Base-by-base conservation (phyloP, 139 green algal genomes). In the Chlorella ohadii region DNA sequence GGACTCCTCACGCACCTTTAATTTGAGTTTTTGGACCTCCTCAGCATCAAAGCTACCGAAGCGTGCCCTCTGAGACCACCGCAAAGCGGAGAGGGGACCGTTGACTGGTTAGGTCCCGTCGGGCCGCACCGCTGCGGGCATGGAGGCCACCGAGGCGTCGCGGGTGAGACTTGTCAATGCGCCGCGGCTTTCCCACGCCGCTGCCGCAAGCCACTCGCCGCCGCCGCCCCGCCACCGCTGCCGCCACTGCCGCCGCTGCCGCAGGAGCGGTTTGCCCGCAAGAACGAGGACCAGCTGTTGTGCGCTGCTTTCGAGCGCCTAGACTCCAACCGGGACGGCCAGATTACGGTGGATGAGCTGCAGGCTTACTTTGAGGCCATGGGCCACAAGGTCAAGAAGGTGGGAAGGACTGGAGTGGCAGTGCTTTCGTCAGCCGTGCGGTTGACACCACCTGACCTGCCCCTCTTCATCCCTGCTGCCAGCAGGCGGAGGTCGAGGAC, bases 281-380 rank as follows among this genome's bases (percentile, higher is more conserved):
- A 96, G 70, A 96, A 96, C 70, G 94, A 98, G 84, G 92, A 91
- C 36, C 94, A 93, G 38, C 94, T 97, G 38, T 88, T 98, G 19
- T 87, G 89, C 17, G 84, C 92, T 0, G 94, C 94, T 0, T 98
- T 98, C 63, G 87, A 93, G 4, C 90, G 84, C 0, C 88, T 98
- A n/a, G 96, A 98, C 86, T 89, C 81, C 28, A 97, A 96, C 66
- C 79, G 83, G 1, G 94, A 98, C 73, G 91, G 90, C 6, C 93
- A 93, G 41, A 94, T 98, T n/a, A 94, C 98, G 66, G 82, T 90
- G 9, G 91, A 97, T 6, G 95, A 98, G 87, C 88, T 99, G 0
- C 89, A 82, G 5, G 33, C 89, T 33, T 83, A 97, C 22, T 97
- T 99, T 66, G 61, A 86, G 1, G 78, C 86, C 3, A 82, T 97